Conservation (phyloP, 2,329 filamentous ascomycete species). For the Celoporthe dispersa region DNA sequence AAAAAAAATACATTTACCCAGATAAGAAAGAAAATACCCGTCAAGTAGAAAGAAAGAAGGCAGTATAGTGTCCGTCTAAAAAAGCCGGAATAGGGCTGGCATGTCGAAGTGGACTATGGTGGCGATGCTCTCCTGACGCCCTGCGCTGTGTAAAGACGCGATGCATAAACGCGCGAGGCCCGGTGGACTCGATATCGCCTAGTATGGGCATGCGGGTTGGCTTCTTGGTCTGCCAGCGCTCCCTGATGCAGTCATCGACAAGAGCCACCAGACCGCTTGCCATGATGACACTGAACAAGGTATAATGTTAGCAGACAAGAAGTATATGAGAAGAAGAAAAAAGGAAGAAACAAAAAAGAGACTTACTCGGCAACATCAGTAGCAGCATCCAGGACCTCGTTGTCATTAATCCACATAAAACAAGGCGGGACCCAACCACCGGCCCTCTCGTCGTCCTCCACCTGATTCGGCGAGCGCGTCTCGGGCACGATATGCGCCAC, state of each 20-base stretch:
- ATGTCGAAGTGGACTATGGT: constrained; percentile 34
- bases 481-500: constrained; percentile 88
- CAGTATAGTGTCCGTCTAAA: constrained; percentile 20
- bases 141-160: constrained; percentile 41
- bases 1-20: not conserved
- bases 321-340: constrained; percentile 26
- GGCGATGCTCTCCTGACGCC: constrained; percentile 30
- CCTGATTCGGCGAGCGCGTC: constrained; percentile 71
- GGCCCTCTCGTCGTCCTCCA: constrained; percentile 71
- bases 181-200: constrained; percentile 42
- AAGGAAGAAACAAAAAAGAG: not conserved
- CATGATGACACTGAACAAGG: constrained; percentile 71
- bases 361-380: constrained; percentile 87
- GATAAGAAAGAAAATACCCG: not conserved
- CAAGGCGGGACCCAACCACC: constrained; percentile 91
- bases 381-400: constrained; percentile 67
- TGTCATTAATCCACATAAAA: constrained; percentile 87
- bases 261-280: constrained; percentile 87
- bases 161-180: constrained; percentile 42
- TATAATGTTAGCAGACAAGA: constrained; percentile 33
- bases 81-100: constrained; percentile 32
- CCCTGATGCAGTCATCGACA: constrained; percentile 89
- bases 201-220: constrained; percentile 43
- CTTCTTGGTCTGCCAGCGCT: constrained; percentile 66
- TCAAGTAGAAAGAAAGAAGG: not conserved